Base-by-base conservation (phyloP, 192 early-diverging fungal genomes). In the Mortierella antarctica region DNA sequence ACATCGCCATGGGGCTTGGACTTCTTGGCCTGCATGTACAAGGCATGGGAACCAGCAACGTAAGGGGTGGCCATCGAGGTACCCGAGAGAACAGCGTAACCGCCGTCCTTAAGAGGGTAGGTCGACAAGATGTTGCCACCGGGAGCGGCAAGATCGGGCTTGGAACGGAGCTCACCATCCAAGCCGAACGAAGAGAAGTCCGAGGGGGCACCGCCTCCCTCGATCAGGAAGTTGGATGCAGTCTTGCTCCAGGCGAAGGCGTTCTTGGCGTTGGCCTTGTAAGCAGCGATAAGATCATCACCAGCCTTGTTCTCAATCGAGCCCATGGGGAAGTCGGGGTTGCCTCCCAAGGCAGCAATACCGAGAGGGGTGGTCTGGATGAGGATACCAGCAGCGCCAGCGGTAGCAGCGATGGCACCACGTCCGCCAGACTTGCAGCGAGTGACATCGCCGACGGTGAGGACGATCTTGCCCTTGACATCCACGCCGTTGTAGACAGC, bases 141-240 rank as follows among this genome's bases (percentile, higher is more conserved):
- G 40, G 85, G 72, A 62, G 84, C 86, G 51, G 69, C 74, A 74
- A 90, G 50, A 64, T 89, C 80, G 31, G 86, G 87, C 66, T 88
- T 88, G 64, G 92, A 85, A 11, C 79, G 82, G 1, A 91, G 84
- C 57, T 91, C 88, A 50, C 88, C 84, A 17, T 86, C 86, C 10
- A 91, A 75, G 12, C 92, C 92, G 73, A 82, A 89, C 0, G 92
- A 91, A 62, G 89, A 90, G 56, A 91, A 91, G 11, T 56, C 42
- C 8, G 90, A 90, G 54, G 88, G 82, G 45, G 74, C 48, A 10
- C 90, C 92, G 61, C 75, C 83, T 18, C 57, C 61, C 46, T 62
- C 54, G 39, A 58, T 40, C 4, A 23, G 40, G 50, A 61, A 42
- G 65, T 67, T 66, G n/a, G 51, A 55, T 14, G 50, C 46, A 23